Evolutionary conservation across 2,329 filamentous ascomycete species (phyloP), one percentile per base, ranked within the genome.

Genomic region (Zarea fungicola): DNA sequence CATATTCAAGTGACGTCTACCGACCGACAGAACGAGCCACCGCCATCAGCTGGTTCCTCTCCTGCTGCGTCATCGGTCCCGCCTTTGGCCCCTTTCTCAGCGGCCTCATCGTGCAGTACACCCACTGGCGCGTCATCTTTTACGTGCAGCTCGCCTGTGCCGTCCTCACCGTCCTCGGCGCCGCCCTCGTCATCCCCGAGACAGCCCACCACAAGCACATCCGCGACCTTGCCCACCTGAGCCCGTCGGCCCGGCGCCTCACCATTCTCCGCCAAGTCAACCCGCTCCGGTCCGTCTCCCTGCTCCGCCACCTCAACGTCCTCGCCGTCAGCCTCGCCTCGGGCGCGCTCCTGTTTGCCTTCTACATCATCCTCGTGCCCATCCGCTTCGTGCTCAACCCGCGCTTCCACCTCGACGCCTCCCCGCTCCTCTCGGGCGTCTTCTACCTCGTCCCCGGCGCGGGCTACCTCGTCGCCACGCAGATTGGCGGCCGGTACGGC

Each of bases 371-470:
- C n/a, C 63, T 77, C 3, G 86, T 84, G 0, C 81, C 81, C 0
- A 86, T 89, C 48, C 81, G 85, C 18, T 87, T 87, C 56, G 77
- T 89, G 5, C 71, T 90, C 11, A 89, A 89, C 57, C 85, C 86
- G 0, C 81, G 86, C 19, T 89, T 90, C 68, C 63, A 82, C 47
- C 73, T 89, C 9, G 77, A 78, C n/a, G n/a, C n/a, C 0, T 74
- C 76, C 0, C 85, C 86, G 0, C 74, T 89, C 14, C 76, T 87
- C 55, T 80, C 77, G 0, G 84, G 84, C 0, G 72, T 89, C 2
- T 87, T 90, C 65, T 90, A 88, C 61, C 77, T 90, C 18, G 84
- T 85, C 0, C 86, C 86, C 0, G 86, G 85, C 0, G 76, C 74
- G 42, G 86, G 86, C 1, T 89, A 88, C 58, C 65, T 89, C 1